These are phyloP conservation scores for Pulveroboletus sp. DNA, from an alignment of 768 basidiomycete genomes.

Conservation along the genomic window DNA sequence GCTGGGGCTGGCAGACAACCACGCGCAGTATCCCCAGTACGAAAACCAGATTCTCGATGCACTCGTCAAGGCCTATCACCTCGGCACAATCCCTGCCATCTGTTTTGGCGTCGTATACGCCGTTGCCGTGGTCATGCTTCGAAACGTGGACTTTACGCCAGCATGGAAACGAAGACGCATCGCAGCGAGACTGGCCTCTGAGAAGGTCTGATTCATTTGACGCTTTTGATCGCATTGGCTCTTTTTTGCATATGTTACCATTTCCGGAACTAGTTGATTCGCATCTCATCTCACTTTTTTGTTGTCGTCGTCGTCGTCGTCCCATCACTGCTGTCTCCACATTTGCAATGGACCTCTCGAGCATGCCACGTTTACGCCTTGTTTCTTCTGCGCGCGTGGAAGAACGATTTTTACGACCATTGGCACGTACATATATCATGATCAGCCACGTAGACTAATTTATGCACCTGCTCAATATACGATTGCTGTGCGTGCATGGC, in stretches of 20 bases:
- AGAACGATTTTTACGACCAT: background rate
- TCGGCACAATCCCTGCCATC: conserved; percentile 33
- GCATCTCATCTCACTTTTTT: conserved; percentile 2
- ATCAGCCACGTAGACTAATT: conserved; percentile 19
- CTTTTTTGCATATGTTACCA: conserved; percentile 23
- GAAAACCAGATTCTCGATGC: conserved; percentile 30
- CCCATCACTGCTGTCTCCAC: background rate
- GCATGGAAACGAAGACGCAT: conserved; percentile 33
- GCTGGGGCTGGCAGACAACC: conserved; percentile 29
- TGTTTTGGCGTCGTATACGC: conserved; percentile 33
- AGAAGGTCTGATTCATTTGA: conserved; percentile 19
- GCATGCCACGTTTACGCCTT: background rate
- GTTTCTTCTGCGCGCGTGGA: background rate
- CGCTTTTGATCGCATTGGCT: conserved; percentile 15
- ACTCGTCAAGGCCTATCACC: conserved; percentile 33
- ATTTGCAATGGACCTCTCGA: conserved; percentile 13
- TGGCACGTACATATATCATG: background rate
- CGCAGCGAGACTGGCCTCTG: conserved; percentile 20
- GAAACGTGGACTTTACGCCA: conserved; percentile 32
- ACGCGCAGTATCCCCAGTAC: conserved; percentile 32
- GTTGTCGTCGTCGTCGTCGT: background rate
- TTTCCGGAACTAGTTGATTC: conserved; percentile 12
- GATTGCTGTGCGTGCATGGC: too few species aligned
- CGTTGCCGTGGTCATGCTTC: conserved; percentile 29
- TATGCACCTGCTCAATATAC: conserved; percentile 12